phyloP scores from a whole-genome alignment of 169 alveolate species.

The Plasmodium sp. region DNA sequence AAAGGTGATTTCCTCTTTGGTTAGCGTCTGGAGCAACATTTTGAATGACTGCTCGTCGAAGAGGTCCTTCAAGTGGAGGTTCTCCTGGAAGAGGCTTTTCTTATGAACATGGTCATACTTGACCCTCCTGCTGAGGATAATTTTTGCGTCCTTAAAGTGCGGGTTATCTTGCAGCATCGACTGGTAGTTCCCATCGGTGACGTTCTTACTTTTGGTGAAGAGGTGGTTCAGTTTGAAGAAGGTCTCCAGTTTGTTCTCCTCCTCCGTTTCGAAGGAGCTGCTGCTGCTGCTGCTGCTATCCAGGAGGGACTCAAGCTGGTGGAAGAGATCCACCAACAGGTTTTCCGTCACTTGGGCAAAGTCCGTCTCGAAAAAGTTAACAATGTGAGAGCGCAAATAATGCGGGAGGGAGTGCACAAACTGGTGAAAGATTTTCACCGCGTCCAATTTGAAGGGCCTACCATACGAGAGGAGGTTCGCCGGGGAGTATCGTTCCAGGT shows the following conservation, averaged over 20 bases:
- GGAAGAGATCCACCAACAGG: background rate
- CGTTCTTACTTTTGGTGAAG: conserved; percentile 11
- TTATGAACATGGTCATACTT: conserved; percentile 16
- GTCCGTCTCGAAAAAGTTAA: conserved; percentile 43
- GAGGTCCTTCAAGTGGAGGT: background rate
- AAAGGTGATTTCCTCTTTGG: conserved; percentile 5
- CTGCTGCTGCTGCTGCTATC: background rate
- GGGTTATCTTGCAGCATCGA: background rate
- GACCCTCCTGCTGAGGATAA: conserved; percentile 1
- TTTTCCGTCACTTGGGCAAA: background rate
- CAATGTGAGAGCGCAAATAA: background rate
- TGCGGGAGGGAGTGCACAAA: conserved; percentile 21
- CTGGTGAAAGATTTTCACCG: conserved; percentile 5
- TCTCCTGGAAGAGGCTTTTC: background rate
- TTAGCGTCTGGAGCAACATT: background rate
- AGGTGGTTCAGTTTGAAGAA: background rate
- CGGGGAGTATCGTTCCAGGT: conserved; percentile 41
- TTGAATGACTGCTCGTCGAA: conserved; percentile 13
- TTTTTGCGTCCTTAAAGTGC: background rate
- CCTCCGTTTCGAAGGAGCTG: background rate
- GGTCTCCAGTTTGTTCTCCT: conserved; percentile 7
- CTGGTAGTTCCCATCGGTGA: background rate
- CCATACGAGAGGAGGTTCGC: background rate
- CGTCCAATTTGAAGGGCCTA: conserved; percentile 32
- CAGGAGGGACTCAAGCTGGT: background rate